Evolutionary conservation across 495 filamentous ascomycete genomes (phyloP).

Genomic region (Xylaria curta): DNA sequence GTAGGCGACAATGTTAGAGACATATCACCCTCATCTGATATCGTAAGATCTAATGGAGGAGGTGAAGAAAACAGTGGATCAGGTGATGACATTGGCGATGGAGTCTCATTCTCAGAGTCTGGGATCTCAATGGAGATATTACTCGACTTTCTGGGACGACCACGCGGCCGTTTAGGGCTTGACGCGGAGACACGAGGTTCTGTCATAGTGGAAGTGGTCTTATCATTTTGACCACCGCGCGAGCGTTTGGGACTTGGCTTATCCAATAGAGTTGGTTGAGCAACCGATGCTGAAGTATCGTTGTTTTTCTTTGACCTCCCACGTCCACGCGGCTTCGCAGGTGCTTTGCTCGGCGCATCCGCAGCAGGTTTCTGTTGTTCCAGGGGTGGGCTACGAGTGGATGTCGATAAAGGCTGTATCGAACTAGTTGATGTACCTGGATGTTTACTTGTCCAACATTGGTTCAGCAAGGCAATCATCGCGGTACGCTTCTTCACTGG

Average conservation of each 20-base stretch:
- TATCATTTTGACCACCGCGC: constrained; percentile 33
- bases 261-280: constrained; percentile 7
- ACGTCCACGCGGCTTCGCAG: constrained; percentile 51
- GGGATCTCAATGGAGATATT: constrained; percentile 58
- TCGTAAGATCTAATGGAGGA: constrained; percentile 40
- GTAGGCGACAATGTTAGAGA: constrained; percentile 46
- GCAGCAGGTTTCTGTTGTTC: constrained; percentile 22
- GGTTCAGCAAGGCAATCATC: constrained; percentile 74
- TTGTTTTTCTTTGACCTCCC: constrained; percentile 44
- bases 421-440: constrained; percentile 19
- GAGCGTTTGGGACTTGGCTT: constrained; percentile 17
- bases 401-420: constrained; percentile 36
- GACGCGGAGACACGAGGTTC: constrained; percentile 25
- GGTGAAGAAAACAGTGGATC: constrained; percentile 46
- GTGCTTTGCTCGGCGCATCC: constrained; percentile 10
- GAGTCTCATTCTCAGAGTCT: constrained; percentile 62
- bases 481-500: constrained; percentile 69
- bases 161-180: constrained; percentile 32
- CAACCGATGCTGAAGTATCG: constrained; percentile 27
- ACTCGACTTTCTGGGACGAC: constrained; percentile 27
- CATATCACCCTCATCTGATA: constrained; percentile 49
- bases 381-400: constrained; percentile 16
- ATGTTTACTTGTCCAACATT: constrained; percentile 71
- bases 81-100: constrained; percentile 48
- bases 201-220: constrained; percentile 12